These are phyloP conservation scores for Phymatotrichopsis omnivora DNA, from an alignment of 2,329 filamentous ascomycete species.

Conservation along the genomic window DNA sequence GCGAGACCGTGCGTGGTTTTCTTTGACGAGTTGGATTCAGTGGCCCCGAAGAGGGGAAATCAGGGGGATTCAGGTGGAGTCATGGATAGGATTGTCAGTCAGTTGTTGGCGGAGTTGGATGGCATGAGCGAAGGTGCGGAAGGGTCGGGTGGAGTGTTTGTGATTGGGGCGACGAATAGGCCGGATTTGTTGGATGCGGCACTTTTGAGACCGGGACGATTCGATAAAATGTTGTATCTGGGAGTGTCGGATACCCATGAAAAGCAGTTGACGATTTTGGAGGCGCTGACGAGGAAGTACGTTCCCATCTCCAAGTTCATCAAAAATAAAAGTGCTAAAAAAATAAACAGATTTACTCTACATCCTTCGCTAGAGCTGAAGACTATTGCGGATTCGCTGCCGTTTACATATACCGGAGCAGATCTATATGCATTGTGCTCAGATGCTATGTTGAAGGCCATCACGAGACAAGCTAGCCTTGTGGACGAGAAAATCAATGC, in stretches of 20 bases:
- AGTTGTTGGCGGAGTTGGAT: constrained; percentile 87
- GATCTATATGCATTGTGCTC: constrained; percentile 96
- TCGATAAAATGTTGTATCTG: constrained; percentile 97
- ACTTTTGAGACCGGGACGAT: constrained; percentile 75
- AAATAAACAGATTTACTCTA: constrained; percentile 62
- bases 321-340: constrained; percentile 19
- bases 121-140: constrained; percentile 94
- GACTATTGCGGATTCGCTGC: constrained; percentile 63
- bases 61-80: constrained; percentile 95
- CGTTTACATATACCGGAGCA: constrained; percentile 93
- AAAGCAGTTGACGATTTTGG: constrained; percentile 88
- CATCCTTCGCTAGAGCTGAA: constrained; percentile 66
- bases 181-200: constrained; percentile 89
- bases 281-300: constrained; percentile 88
- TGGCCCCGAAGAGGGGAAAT: constrained; percentile 91
- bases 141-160: constrained; percentile 74
- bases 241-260: constrained; percentile 94
- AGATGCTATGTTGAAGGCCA: constrained; percentile 97
- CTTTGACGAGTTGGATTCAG: constrained; percentile 86
- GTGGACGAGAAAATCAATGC: constrained; percentile 74
- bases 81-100: constrained; percentile 95
- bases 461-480: constrained; percentile 73
- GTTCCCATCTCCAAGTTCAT: constrained; percentile 35
- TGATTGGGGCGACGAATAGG: constrained; percentile 91
- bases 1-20: constrained; percentile 83